Base-by-base conservation (phyloP, 2,329 filamentous ascomycete species). In the Zymoseptoria passerinii region DNA sequence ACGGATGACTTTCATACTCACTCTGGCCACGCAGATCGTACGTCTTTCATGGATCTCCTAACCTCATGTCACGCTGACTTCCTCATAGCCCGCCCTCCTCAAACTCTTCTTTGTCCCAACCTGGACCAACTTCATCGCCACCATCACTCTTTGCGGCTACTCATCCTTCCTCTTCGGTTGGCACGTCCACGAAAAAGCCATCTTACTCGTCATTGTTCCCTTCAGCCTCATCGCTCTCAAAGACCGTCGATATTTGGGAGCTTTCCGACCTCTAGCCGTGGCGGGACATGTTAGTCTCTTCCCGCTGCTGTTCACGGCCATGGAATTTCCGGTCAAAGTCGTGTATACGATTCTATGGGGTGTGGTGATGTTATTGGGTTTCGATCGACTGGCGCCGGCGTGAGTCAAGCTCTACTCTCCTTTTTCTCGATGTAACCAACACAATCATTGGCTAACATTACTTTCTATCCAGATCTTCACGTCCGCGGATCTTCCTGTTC, bases 111-210 rank as follows among this genome's bases (percentile, higher is more conserved):
- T 83, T 51, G 80, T 82, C 54, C 90, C 91, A 1, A 90, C 84
- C 0, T 96, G 90, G 89, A 88, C 95, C 62, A 88, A 83, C 57
- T 97, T 99, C 71, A 82, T 97, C 49, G 90, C 90, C 3, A 87
- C 90, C 0, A 83, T 96, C 50, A 96, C 92, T 0, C 83, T 97
- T 16, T 97, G 94, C 70, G 94, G 90, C 59, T 99, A 96, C 71
- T 89, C 92, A 0, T 96, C 92, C 0, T 99, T 99, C 76, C 81
- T 99, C 8, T 97, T 97, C 67, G 92, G 94, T 58, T 99, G 92
- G 91, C 94, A 99, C 70, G 94, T 99, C 8, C 94, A 99, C 68
- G 94, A 99, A 72, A 99, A 99, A 75, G 94, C 94, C 1, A 89
- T 99, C 58, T 81, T 99, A 20, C 83, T 97, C 19, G 88, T 97